phyloP scores from a whole-genome alignment of 2,329 filamentous ascomycete species.

The Alternaria gaisen region DNA sequence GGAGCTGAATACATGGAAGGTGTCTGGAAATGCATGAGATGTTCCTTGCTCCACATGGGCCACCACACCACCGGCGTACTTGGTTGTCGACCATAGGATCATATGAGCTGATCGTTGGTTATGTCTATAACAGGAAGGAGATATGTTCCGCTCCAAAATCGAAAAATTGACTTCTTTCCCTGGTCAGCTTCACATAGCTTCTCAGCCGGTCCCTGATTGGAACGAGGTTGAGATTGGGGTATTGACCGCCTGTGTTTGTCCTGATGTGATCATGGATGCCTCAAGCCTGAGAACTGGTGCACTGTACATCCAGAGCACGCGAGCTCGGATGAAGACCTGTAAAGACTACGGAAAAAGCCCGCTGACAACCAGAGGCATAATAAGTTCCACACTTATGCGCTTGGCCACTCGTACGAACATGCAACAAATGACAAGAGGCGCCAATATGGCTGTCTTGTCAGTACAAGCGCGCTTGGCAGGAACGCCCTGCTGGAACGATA shows the following conservation, averaged over 20 bases:
- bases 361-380: not conserved
- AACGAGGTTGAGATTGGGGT: not conserved
- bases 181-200: not conserved
- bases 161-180: not conserved
- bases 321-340: not conserved
- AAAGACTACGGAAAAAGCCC: no score
- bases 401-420: not conserved
- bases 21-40: not conserved
- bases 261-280: not conserved
- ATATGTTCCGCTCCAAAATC: not conserved
- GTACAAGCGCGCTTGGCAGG: conserved; percentile 19
- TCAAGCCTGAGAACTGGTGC: not conserved
- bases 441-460: conserved; percentile 19
- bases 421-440: conserved; percentile 6
- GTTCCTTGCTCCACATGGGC: not conserved
- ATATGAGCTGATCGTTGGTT: not conserved
- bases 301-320: not conserved
- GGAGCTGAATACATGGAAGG: not conserved
- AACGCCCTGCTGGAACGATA: not conserved
- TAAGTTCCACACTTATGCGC: not conserved
- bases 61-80: not conserved
- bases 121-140: not conserved
- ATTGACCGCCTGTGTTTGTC: not conserved
- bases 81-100: not conserved
- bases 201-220: not conserved